A percentile compares a stretch with the other conserved stretches of the same genome.
Conservation (phyloP, 78 protist species). For the Dictyostelium discoideum region dicty_2.7 NC_007088.5:45501-46000, state of each 20-base stretch:
- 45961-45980: constrained; percentile 1
- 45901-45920: not conserved
- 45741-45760: not conserved
- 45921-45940: not conserved
- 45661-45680: constrained; percentile 11
- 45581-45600: not conserved
- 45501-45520: not conserved
- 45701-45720: not conserved
- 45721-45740: not conserved
- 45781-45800: not conserved
- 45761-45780: constrained; percentile 3
- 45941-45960: too few species aligned
- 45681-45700: constrained; percentile 19
- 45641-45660: not conserved
- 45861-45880: not conserved
- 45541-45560: not conserved
- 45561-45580: not conserved
- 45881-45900: not conserved
- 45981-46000: constrained; percentile 3
- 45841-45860: not conserved
- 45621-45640: not conserved
- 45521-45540: not conserved
- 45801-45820: not conserved
- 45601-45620: not conserved
- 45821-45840: not conserved